phyloP scores from a whole-genome alignment of 257 asterid species.

The Gynochthodes officinalis region DNA sequence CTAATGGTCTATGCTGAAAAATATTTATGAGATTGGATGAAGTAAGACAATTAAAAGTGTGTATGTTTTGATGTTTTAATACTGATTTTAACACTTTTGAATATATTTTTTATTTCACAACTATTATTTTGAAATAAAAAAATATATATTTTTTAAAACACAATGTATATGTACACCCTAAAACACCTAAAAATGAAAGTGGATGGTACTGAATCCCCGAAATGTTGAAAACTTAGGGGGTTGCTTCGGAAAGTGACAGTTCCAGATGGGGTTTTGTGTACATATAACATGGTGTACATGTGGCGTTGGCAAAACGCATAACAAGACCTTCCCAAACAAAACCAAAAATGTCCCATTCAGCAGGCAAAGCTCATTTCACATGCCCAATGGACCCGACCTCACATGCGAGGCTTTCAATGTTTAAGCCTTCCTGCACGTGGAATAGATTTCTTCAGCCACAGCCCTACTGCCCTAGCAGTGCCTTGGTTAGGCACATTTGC shows the following conservation, averaged over 20 bases:
- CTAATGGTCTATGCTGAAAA: too few relatives aligned
- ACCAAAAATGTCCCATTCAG: conserved; percentile 19
- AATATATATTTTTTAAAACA: too few relatives aligned
- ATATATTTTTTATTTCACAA: too few relatives aligned
- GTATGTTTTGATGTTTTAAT: too few relatives aligned
- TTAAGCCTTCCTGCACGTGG: conserved; percentile 8
- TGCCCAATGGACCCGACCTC: conserved; percentile 45
- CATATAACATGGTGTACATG: conserved; percentile 53
- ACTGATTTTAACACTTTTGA: too few relatives aligned
- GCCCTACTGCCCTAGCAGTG: too few relatives aligned
- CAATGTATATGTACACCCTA: too few relatives aligned
- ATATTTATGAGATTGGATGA: not conserved
- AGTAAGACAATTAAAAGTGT: too few relatives aligned
- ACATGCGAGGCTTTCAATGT: conserved; percentile 41
- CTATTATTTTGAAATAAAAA: too few relatives aligned
- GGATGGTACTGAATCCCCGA: not conserved
- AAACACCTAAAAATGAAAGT: conserved; percentile 12
- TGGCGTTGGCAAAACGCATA: conserved; percentile 39
- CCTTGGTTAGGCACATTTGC: too few relatives aligned
- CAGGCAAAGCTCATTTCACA: conserved; percentile 30
- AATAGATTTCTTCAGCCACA: not conserved
- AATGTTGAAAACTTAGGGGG: conserved; percentile 3
- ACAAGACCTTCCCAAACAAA: too few relatives aligned
- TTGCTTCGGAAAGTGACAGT: too few relatives aligned
- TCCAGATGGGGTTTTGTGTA: conserved; percentile 6